These are phyloP conservation scores for Akanthomyces uredinophilus DNA, from an alignment of 2,329 filamentous ascomycete species.

Conservation along the genomic window DNA sequence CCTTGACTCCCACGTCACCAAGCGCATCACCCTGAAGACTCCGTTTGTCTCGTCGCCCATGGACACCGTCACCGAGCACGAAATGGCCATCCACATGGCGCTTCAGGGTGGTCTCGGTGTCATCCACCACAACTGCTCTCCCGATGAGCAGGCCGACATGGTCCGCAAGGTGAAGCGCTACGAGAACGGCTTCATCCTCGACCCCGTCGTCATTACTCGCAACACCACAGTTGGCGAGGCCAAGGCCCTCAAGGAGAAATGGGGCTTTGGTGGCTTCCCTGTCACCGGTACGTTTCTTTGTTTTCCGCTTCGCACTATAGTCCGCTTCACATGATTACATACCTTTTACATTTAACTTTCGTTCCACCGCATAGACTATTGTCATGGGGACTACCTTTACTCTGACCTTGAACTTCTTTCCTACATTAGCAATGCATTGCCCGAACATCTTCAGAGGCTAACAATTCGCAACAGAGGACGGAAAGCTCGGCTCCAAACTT, in stretches of 20 bases:
- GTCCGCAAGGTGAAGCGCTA: slow-evolving; percentile 98
- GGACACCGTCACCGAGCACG: slow-evolving; percentile 99
- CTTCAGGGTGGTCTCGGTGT: slow-evolving; percentile 85
- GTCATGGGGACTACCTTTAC: slow-evolving; percentile 67
- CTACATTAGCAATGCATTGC: slow-evolving; percentile 14
- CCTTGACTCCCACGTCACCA: slow-evolving; percentile 89
- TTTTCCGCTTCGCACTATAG: slow-evolving; percentile 10
- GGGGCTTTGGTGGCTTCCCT: slow-evolving; percentile 97
- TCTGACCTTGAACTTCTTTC: slow-evolving; percentile 24
- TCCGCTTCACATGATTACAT: slow-evolving; percentile 65
- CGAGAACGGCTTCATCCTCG: slow-evolving; percentile 98
- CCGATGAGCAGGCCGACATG: slow-evolving; percentile 97
- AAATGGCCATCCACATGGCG: slow-evolving; percentile 98
- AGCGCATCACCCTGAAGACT: slow-evolving; percentile 92
- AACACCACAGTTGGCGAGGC: slow-evolving; percentile 87
- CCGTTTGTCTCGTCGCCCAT: slow-evolving; percentile 97
- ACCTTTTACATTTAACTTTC: slow-evolving; percentile 93
- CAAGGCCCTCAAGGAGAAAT: slow-evolving; percentile 90
- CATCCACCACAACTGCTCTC: slow-evolving; percentile 99
- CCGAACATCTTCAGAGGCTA: neutral
- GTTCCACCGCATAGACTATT: slow-evolving; percentile 96
- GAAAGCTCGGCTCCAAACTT: slow-evolving; percentile 90
- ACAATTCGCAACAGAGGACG: slow-evolving; percentile 59
- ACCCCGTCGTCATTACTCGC: slow-evolving; percentile 86
- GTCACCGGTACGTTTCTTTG: slow-evolving; percentile 75